phyloP scores from a whole-genome alignment of 177 flowering plant genomes.

The Vitis hybrid region DNA sequence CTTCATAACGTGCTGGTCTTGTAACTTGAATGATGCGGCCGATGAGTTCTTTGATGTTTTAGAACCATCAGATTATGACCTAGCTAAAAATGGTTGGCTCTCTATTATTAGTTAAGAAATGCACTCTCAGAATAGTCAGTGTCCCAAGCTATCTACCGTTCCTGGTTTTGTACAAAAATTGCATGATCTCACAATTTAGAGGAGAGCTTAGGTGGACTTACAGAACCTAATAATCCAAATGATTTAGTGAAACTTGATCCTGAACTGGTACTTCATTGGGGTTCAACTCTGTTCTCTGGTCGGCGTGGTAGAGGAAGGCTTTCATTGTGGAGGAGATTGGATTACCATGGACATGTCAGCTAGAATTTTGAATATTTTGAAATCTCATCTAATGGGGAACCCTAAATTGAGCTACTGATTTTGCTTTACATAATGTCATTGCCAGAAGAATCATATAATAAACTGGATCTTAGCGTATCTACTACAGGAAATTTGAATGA shows the following conservation, averaged over 20 bases:
- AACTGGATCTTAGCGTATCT: constrained; percentile 43
- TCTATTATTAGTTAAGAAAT: no score
- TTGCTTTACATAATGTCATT: constrained; percentile 59
- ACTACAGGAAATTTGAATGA: constrained; percentile 15
- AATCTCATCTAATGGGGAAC: constrained; percentile 70
- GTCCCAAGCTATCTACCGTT: no score
- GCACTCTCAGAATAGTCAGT: no score
- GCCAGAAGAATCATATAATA: constrained; percentile 49
- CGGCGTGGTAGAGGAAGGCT: constrained; percentile 69
- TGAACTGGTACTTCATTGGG: constrained; percentile 60
- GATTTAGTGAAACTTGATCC: constrained; percentile 82
- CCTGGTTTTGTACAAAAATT: no score
- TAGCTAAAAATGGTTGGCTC: no score
- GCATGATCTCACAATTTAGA: no score
- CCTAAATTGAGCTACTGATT: constrained; percentile 68
- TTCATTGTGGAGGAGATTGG: constrained; percentile 74
- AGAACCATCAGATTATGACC: constrained; percentile 29
- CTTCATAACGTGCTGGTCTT: no score
- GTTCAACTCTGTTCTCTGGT: constrained; percentile 45
- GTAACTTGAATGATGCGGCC: no score
- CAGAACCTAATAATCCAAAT: constrained; percentile 70
- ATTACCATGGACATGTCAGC: constrained; percentile 55
- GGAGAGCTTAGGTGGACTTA: constrained; percentile 46
- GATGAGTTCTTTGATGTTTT: constrained; percentile 47
- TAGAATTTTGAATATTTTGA: constrained; percentile 84